Conservation (phyloP, 2,329 filamentous ascomycete species). For the Thermomyces lanuginosus region DNA sequence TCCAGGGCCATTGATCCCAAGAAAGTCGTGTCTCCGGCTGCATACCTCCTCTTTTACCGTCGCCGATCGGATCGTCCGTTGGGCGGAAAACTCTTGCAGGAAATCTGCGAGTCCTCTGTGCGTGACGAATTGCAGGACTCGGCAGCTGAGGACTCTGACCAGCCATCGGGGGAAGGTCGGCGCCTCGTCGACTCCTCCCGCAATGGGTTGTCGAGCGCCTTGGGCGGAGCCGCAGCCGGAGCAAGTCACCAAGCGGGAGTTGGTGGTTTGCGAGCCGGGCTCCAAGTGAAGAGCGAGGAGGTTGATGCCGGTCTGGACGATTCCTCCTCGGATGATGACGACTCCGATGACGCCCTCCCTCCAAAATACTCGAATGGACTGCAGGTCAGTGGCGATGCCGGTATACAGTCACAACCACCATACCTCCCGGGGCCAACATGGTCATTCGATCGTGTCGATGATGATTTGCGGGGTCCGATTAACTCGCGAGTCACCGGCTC, state of each 20-base stretch:
- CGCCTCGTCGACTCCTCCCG: slow-evolving; percentile 77
- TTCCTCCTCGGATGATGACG: slow-evolving; percentile 10
- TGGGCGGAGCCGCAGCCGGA: slow-evolving; percentile 59
- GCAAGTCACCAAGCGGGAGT: slow-evolving; percentile 51
- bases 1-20: slow-evolving; percentile 43
- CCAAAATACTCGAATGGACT: slow-evolving; percentile 14
- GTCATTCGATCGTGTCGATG: slow-evolving; percentile 20
- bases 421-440: too few relatives aligned
- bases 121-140: slow-evolving; percentile 29
- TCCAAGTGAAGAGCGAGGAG: slow-evolving; percentile 18
- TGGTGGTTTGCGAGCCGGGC: slow-evolving; percentile 39
- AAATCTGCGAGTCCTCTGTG: slow-evolving; percentile 50
- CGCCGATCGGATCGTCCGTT: slow-evolving; percentile 61
- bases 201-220: slow-evolving; percentile 84
- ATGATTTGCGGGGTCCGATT: slow-evolving; percentile 15
- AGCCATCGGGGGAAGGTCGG: slow-evolving; percentile 62
- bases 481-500: slow-evolving; percentile 15
- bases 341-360: slow-evolving; percentile 15
- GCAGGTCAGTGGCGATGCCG: slow-evolving; percentile 15
- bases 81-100: slow-evolving; percentile 58
- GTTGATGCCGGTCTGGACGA: slow-evolving; percentile 10
- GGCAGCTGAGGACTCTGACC: slow-evolving; percentile 29
- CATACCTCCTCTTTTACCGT: slow-evolving; percentile 92
- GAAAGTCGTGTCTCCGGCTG: slow-evolving; percentile 54
- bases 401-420: slow-evolving; percentile 11